Evolutionary conservation across 495 filamentous ascomycete species (phyloP).

Genomic region (Aspergillus haitiensis): DNA sequence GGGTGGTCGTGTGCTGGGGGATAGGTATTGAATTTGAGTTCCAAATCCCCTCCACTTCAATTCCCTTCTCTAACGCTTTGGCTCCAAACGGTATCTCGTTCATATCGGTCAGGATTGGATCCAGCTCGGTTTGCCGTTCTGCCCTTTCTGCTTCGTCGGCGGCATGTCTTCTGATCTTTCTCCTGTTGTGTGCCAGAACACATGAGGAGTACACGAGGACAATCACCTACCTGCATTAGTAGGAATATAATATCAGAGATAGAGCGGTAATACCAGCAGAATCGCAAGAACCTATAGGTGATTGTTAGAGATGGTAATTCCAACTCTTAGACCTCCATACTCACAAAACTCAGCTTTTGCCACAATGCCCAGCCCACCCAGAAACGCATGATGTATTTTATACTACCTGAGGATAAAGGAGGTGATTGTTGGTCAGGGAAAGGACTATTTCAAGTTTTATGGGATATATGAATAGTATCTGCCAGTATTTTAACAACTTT

Average conservation of each 20-base stretch:
- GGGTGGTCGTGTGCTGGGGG: constrained; percentile 22
- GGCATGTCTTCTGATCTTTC: constrained; percentile 63
- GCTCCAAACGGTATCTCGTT: constrained; percentile 85
- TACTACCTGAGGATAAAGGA: not conserved
- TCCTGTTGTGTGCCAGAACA: constrained; percentile 58
- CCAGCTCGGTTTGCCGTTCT: constrained; percentile 37
- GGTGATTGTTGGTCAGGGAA: too few relatives aligned
- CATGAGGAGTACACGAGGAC: constrained; percentile 47
- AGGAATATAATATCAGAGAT: not conserved
- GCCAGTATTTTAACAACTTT: too few relatives aligned
- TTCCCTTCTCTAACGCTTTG: constrained; percentile 80
- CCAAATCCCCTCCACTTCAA: constrained; percentile 88
- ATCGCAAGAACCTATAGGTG: constrained; percentile 41
- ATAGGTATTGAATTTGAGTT: constrained; percentile 51
- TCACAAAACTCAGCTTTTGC: constrained; percentile 89
- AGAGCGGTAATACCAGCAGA: constrained; percentile 44
- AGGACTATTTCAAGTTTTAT: too few relatives aligned
- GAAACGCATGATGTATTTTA: constrained; percentile 50
- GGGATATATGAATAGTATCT: too few relatives aligned
- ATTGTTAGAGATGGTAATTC: constrained; percentile 16
- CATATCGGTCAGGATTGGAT: constrained; percentile 38
- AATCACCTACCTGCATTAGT: constrained; percentile 47
- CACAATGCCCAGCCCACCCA: constrained; percentile 79
- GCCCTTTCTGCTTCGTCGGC: constrained; percentile 62
- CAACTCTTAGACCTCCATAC: constrained; percentile 29